A percentile compares a stretch with the other conserved stretches of the same genome.
phyloP scores from a whole-genome alignment of 352 stramenopile species.

The Phytopythium sindhum region DNA sequence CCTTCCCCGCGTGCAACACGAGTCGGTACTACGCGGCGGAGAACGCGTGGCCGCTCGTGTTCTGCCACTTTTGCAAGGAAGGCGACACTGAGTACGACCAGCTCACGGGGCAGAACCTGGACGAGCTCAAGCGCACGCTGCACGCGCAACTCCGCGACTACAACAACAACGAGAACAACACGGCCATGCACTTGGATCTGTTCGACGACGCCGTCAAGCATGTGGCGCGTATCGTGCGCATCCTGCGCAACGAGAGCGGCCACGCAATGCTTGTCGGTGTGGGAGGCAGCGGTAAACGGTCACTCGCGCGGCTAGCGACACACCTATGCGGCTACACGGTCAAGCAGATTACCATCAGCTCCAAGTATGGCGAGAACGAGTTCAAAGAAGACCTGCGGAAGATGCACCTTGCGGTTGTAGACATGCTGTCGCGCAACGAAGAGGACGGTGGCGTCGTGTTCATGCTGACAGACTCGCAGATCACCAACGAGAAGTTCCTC shows the following conservation, averaged over 20 bases:
- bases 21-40: conserved; percentile 92
- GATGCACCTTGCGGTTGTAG: conserved; percentile 93
- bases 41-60: conserved; percentile 94
- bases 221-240: conserved; percentile 93
- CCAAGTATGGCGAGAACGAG: conserved; percentile 94
- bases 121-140: conserved; percentile 88
- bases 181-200: conserved; percentile 94
- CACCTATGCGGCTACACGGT: conserved; percentile 93
- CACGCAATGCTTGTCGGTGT: conserved; percentile 94
- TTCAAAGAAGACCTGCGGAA: conserved; percentile 96
- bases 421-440: conserved; percentile 86
- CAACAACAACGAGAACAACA: conserved; percentile 96
- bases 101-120: conserved; percentile 85
- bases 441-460: conserved; percentile 91
- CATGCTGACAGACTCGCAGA: conserved; percentile 94
- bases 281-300: conserved; percentile 93
- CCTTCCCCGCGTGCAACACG: conserved; percentile 91
- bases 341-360: conserved; percentile 93
- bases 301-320: conserved; percentile 89
- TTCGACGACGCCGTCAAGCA: conserved; percentile 98
- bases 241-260: conserved; percentile 86
- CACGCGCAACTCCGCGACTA: conserved; percentile 91
- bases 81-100: conserved; percentile 93
- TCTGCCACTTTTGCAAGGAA: conserved; percentile 95
- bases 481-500: conserved; percentile 96